phyloP scores from a whole-genome alignment of 208 protist species.

The Crithidia expoeki region DNA sequence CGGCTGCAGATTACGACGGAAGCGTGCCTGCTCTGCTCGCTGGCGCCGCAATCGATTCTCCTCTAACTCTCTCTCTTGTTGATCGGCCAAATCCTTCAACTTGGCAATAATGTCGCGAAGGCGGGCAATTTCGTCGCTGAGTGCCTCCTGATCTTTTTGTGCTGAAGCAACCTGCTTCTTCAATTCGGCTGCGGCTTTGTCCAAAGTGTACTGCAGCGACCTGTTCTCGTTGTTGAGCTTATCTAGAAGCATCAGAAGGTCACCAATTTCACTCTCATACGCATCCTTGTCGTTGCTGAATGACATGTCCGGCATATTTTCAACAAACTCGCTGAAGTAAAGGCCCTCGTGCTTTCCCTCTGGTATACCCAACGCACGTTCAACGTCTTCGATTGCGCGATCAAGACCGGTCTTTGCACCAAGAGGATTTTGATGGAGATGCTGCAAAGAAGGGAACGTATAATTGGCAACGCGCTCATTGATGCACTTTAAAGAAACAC shows the following conservation, averaged over 20 bases:
- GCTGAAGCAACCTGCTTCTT: constrained; percentile 45
- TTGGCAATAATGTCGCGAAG: constrained; percentile 55
- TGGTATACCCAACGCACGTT: constrained; percentile 33
- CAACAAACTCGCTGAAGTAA: constrained; percentile 52
- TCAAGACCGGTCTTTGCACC: constrained; percentile 51
- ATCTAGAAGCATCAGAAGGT: constrained; percentile 56
- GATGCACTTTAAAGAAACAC: constrained; percentile 29
- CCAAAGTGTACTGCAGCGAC: constrained; percentile 53
- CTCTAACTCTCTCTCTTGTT: constrained; percentile 45
- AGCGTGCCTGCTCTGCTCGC: constrained; percentile 36
- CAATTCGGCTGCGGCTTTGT: constrained; percentile 45
- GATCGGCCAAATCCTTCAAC: constrained; percentile 47
- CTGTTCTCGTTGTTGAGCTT: constrained; percentile 61
- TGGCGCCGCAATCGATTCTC: constrained; percentile 32
- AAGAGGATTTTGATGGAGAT: constrained; percentile 31
- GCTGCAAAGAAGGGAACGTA: constrained; percentile 40
- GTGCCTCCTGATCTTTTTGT: constrained; percentile 49
- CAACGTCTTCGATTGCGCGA: constrained; percentile 47
- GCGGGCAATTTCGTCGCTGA: constrained; percentile 38
- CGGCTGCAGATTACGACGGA: constrained; percentile 28
- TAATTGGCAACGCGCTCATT: constrained; percentile 34
- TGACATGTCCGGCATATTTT: constrained; percentile 33
- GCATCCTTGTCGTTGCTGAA: constrained; percentile 52
- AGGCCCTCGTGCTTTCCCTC: constrained; percentile 48
- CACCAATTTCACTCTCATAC: constrained; percentile 74